phyloP scores from a whole-genome alignment of 805 yeast genomes.

The Brettanomyces naardenensis region DNA sequence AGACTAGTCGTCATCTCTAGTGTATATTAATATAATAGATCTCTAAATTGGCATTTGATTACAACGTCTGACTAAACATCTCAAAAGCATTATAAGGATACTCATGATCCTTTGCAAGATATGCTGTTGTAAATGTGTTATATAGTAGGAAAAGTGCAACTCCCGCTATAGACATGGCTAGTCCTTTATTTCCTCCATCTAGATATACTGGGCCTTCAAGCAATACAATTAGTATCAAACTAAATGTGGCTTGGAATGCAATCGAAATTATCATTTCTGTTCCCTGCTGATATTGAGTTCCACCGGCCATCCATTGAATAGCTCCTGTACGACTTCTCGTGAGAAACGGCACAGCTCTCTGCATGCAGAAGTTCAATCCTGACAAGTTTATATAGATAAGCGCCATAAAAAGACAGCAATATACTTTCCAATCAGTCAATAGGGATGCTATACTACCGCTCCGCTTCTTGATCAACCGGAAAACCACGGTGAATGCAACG shows the following conservation, averaged over 20 bases:
- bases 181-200: slow-evolving; percentile 2
- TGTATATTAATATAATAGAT: neutral
- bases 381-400: slow-evolving; percentile 40
- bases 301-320: slow-evolving; percentile 50
- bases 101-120: slow-evolving; percentile 35
- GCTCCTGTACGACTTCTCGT: slow-evolving; percentile 42
- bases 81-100: slow-evolving; percentile 37
- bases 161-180: slow-evolving; percentile 18
- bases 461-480: neutral
- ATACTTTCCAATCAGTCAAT: slow-evolving; percentile 7
- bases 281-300: slow-evolving; percentile 63
- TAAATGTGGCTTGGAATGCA: slow-evolving; percentile 40
- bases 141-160: slow-evolving; percentile 29
- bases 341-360: slow-evolving; percentile 55
- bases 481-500: slow-evolving; percentile 1
- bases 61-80: slow-evolving; percentile 2
- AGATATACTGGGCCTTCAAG: slow-evolving; percentile 18
- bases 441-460: neutral
- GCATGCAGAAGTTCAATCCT: slow-evolving; percentile 59
- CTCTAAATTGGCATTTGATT: neutral
- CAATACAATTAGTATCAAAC: slow-evolving; percentile 31
- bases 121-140: slow-evolving; percentile 37
- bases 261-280: slow-evolving; percentile 52
- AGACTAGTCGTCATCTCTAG: neutral
- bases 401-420: slow-evolving; percentile 25